Evolutionary conservation across 257 asterid genomes (phyloP), one percentile per base, ranked within the genome.

Genomic region (Gynochthodes officinalis): DNA sequence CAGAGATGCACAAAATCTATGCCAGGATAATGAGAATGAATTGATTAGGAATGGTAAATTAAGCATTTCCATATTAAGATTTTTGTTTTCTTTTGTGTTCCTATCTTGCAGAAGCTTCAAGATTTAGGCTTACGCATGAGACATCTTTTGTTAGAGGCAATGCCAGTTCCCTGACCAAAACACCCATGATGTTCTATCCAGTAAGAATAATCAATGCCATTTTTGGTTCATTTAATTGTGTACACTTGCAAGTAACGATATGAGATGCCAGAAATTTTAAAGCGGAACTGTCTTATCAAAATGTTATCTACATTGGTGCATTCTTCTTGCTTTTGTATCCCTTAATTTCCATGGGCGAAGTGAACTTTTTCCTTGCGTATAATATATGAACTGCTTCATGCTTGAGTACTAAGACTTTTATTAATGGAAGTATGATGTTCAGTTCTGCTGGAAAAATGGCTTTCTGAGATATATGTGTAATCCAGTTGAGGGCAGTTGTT

Each of bases 61-160:
- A 14, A 12, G 16, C 60, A 19, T 30, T 42, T 37, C 48, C 40
- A 16, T 60, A 13, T 57, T 72, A 39, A 72, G 33, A 61, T 0
- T 35, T 37, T 12, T 19, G 33, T 28, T 49, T 39, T 39, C n/a
- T n/a, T n/a, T n/a, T 30, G 39, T 48, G 7, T 21, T 19, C 28
- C 42, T 18, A 1, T 35, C 15, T 32, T 60, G 59, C 96, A 85
- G 99, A 94, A 80, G 82, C 91, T 67, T 71, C 93, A 32, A 89
- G 90, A 76, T 94, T 89, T 79, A 89, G 98, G 84, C 99, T 94
- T 69, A 88, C 99, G 23, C 92, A 94, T 1, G 96, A 94, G 83
- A 90, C 96, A 53, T 91, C 99, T 12, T 94, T 94, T n/a, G 97
- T 94, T 35, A 89, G 72, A 86, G 92, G 84, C 77, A 96, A 94